phyloP scores from a whole-genome alignment of 164 flowering plant genomes.

The Cinnamomum micranthum region DNA sequence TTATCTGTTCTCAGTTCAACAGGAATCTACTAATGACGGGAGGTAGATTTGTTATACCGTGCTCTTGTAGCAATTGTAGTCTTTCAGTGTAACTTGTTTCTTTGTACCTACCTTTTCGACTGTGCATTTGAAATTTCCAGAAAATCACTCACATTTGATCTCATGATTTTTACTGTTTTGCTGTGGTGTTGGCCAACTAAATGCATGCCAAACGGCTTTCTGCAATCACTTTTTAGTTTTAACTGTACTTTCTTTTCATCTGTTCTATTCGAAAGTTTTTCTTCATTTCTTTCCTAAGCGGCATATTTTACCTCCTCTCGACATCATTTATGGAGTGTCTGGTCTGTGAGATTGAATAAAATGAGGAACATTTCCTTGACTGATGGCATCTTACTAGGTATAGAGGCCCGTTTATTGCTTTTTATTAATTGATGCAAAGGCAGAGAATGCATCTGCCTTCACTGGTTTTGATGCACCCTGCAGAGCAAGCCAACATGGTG shows the following conservation, averaged over 20 bases:
- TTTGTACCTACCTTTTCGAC: background rate
- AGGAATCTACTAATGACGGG: constrained; percentile 41
- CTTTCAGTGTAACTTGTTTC: background rate
- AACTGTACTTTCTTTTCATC: background rate
- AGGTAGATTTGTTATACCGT: constrained; percentile 30
- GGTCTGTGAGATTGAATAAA: no score
- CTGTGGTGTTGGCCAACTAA: background rate
- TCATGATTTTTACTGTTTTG: no score
- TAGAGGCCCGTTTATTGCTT: background rate
- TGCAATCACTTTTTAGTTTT: background rate
- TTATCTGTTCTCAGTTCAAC: constrained; percentile 57
- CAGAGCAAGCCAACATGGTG: background rate
- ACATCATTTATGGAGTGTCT: no score
- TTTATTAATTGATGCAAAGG: background rate
- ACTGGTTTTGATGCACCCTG: background rate
- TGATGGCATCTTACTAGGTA: background rate
- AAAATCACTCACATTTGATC: background rate
- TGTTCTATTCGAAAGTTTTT: no score
- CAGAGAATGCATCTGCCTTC: background rate
- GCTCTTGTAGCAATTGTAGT: background rate
- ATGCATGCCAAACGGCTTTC: background rate
- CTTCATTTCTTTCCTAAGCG: background rate
- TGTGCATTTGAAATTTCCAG: background rate
- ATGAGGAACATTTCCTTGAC: no score
- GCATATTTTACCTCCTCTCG: background rate